These are phyloP conservation scores for Fusarium nisikadoi DNA, from an alignment of 2,329 filamentous ascomycete genomes.

Conservation along the genomic window DNA sequence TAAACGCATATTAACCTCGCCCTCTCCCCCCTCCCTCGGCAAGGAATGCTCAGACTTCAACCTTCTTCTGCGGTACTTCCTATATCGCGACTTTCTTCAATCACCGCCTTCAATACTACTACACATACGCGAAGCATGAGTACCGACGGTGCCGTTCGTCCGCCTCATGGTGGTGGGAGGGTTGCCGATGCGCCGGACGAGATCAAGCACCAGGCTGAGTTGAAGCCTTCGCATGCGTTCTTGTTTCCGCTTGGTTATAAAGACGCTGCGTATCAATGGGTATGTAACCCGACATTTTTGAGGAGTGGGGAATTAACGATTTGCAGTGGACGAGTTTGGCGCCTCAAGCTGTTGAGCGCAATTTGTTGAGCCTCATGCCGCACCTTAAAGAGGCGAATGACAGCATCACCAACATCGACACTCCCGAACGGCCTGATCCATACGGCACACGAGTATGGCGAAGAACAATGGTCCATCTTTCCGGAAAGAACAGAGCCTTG, in stretches of 20 bases:
- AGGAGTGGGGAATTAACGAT: neutral
- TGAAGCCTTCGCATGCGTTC: conserved; percentile 53
- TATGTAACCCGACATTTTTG: conserved; percentile 54
- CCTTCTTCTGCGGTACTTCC: conserved; percentile 53
- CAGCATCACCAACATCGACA: conserved; percentile 62
- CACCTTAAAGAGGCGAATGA: conserved; percentile 81
- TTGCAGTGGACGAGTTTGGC: conserved; percentile 84
- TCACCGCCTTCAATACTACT: conserved; percentile 45
- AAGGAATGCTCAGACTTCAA: conserved; percentile 59
- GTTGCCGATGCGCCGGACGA: conserved; percentile 38
- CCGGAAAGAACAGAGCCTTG: conserved; percentile 85
- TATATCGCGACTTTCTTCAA: conserved; percentile 52
- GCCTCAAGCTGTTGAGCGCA: conserved; percentile 85
- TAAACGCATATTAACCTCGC: conserved; percentile 32
- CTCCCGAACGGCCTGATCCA: conserved; percentile 71
- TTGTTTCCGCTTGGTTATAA: conserved; percentile 89
- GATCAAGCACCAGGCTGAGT: conserved; percentile 44
- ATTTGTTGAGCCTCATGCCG: conserved; percentile 86
- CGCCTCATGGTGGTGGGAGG: conserved; percentile 29
- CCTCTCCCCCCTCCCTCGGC: conserved; percentile 40
- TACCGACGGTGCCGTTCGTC: conserved; percentile 45
- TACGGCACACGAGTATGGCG: conserved; percentile 88
- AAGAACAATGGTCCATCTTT: conserved; percentile 83
- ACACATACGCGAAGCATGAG: conserved; percentile 47
- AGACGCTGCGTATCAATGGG: conserved; percentile 92